Base-by-base conservation (phyloP, 2,329 filamentous ascomycete genomes). In the Juglanconis oblonga region DNA sequence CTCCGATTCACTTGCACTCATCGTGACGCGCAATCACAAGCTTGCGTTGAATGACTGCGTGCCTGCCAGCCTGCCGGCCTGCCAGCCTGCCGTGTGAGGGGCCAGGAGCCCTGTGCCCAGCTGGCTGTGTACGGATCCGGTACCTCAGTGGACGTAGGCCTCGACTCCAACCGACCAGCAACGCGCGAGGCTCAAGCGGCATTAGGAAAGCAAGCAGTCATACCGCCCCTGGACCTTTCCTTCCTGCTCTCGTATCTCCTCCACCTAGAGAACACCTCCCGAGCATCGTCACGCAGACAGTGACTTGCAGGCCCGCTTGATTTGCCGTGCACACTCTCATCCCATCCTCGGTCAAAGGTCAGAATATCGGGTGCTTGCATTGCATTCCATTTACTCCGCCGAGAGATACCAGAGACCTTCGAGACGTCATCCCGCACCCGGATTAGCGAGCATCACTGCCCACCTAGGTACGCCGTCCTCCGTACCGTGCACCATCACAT, bases 341-440 rank as follows among this genome's bases (percentile, higher is more conserved):
- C 40, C 38, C n/a, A 24, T 35, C 40, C 24, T 29, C 29, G 13
- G 45, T n/a, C n/a, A 32, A 17, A 3, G 36, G 17, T 44, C 36
- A 13, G 13, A 44, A n/a, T 31, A n/a, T 13, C 24, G 11, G 14
- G 3, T 17, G n/a, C 40, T n/a, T 13, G 31, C 9, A n/a, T 44
- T 44, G 5, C 40, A 32, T 35, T 14, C 29, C 52, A 54, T 45
- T n/a, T 32, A 10, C 52, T 45, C 24, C 52, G 10, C 52, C 52
- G 45, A 7, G n/a, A n/a, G n/a, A n/a, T n/a, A n/a, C 29, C 8
- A 29, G 5, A 7, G 10, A 48, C 24, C 52, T 6, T 45, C n/a
- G 38, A 44, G 32, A 59, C 59, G 59, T 62, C 59, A 62, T 62
- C 17, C 59, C 42, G 48, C 40, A 24, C 49, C 29, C 29, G 17